These are phyloP conservation scores for Trichomonas vaginalis DNA, from an alignment of 208 protist genomes.

Conservation along the genomic window DNA sequence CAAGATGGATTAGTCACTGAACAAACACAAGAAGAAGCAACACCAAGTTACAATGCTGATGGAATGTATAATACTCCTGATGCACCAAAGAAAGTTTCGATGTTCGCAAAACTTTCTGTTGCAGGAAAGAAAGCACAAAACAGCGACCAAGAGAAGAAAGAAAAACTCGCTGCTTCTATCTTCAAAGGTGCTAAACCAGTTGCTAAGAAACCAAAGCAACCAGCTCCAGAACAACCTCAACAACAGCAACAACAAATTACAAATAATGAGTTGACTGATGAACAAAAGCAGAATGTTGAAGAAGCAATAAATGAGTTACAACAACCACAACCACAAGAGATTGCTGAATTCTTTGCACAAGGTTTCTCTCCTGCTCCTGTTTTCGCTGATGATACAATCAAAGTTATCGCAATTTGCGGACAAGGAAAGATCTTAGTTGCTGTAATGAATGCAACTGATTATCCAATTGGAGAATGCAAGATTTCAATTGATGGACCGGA, in stretches of 20 bases:
- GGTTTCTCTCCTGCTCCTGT: too few species aligned
- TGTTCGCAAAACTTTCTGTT: not conserved
- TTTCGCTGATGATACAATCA: not conserved
- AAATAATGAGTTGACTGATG: not conserved
- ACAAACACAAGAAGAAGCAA: not conserved
- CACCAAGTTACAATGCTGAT: not conserved
- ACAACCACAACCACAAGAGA: not conserved
- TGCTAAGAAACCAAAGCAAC: not conserved
- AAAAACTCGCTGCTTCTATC: not conserved
- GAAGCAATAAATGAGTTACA: not conserved
- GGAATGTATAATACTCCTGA: not conserved
- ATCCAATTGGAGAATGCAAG: not conserved
- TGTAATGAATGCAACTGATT: not conserved
- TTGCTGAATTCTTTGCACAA: not conserved
- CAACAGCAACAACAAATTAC: not conserved
- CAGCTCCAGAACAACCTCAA: not conserved
- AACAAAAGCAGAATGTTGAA: not conserved
- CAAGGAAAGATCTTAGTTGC: not conserved
- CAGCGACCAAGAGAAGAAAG: not conserved
- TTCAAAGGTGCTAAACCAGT: not conserved
- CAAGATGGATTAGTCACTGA: not conserved
- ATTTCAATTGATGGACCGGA: not conserved
- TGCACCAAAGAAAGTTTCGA: not conserved
- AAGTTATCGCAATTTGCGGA: not conserved
- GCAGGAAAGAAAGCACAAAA: not conserved